phyloP scores from a whole-genome alignment of 148 eudicot species.

The Chenopodium album region DNA sequence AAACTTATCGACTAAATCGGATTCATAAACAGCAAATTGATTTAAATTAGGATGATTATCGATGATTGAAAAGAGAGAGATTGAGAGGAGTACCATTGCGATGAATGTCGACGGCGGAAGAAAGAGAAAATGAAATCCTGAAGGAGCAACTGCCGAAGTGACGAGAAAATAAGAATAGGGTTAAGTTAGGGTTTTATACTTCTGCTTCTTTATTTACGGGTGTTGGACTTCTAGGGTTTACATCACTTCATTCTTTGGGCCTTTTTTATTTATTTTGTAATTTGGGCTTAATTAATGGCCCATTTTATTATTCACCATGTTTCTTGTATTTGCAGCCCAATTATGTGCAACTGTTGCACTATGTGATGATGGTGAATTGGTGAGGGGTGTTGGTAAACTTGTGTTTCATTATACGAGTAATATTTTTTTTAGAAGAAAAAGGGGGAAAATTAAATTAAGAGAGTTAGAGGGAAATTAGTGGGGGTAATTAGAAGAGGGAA shows the following conservation, averaged over 20 bases:
- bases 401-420: too few species aligned
- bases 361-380: too few species aligned
- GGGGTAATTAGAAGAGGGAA: too few species aligned
- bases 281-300: too few species aligned
- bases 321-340: too few species aligned
- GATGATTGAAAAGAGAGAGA: neutral
- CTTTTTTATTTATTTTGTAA: neutral
- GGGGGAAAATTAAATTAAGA: too few species aligned
- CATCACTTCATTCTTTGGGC: neutral
- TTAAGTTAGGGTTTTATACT: constrained; percentile 14
- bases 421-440: too few species aligned
- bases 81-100: constrained; percentile 26
- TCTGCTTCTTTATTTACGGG: neutral
- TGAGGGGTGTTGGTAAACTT: too few species aligned
- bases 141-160: neutral
- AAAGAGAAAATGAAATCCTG: neutral
- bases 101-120: neutral
- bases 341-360: too few species aligned
- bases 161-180: neutral
- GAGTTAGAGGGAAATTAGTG: too few species aligned
- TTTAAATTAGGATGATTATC: neutral
- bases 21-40: neutral
- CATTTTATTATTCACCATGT: too few species aligned
- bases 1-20: neutral
- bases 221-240: constrained; percentile 3